Percentiles rank a stretch among this genome's conserved stretches.
Conservation (phyloP, 306 rosid genomes). For the Castanea mollissima region DNA sequence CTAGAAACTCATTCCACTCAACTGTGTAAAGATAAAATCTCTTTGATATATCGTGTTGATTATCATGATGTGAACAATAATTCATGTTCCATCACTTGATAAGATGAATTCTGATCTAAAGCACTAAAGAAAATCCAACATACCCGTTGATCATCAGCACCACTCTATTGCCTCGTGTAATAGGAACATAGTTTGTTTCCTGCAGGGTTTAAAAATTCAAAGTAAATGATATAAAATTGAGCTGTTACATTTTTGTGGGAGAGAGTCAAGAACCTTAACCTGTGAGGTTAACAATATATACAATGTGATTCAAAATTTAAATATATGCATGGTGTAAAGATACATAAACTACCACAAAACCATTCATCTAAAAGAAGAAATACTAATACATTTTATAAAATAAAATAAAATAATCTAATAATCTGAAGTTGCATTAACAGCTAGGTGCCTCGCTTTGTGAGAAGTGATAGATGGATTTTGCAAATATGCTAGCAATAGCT, state of each 20-base stretch:
- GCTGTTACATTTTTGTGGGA: neutral
- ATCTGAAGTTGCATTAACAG: neutral
- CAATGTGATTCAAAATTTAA: neutral
- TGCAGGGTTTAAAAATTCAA: constrained; percentile 31
- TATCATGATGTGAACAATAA: neutral
- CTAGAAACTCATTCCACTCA: constrained; percentile 6
- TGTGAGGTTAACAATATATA: neutral
- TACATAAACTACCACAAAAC: neutral
- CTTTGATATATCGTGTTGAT: neutral
- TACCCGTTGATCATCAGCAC: constrained; percentile 94
- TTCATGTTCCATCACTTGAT: constrained; percentile 7
- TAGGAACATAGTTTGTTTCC: constrained; percentile 93
- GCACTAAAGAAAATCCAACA: constrained; percentile 29
- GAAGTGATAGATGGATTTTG: neutral
- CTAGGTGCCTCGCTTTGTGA: neutral
- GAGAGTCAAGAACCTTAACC: neutral
- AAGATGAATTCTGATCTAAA: neutral
- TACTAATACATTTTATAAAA: no score
- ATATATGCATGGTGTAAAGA: neutral
- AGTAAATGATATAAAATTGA: constrained; percentile 5
- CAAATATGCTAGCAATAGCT: neutral
- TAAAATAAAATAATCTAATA: neutral
- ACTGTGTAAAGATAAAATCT: neutral
- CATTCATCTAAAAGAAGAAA: no score
- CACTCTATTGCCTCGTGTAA: constrained; percentile 81